Conservation (phyloP, 257 asterid genomes). For the Ilex aquifolium region DNA sequence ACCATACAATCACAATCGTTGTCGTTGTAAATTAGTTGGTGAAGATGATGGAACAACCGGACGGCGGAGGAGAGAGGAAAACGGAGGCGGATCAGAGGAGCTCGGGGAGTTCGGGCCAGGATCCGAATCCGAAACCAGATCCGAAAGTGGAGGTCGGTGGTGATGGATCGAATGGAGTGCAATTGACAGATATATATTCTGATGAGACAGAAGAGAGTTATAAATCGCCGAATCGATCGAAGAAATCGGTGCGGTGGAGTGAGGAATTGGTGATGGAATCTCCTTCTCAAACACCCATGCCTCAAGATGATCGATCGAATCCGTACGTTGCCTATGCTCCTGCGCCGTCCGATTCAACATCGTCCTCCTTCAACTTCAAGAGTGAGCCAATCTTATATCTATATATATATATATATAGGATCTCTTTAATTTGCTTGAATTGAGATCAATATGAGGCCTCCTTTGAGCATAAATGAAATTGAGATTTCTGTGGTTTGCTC, state of each 20-base stretch:
- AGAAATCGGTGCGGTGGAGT: conserved; percentile 18
- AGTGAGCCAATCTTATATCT: conserved; percentile 26
- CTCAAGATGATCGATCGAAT: conserved; percentile 47
- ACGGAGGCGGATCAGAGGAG: background rate
- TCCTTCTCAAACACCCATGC: conserved; percentile 39
- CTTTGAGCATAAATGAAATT: too few species aligned
- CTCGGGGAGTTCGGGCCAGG: background rate
- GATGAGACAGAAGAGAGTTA: background rate
- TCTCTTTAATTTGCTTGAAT: too few species aligned
- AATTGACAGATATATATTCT: background rate
- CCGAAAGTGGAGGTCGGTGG: background rate
- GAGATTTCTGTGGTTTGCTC: too few species aligned
- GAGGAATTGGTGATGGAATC: conserved; percentile 52
- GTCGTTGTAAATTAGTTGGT: background rate
- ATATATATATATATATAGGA: background rate
- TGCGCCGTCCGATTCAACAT: conserved; percentile 35
- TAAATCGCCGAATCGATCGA: background rate
- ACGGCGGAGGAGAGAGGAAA: background rate
- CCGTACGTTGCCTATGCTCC: conserved; percentile 62
- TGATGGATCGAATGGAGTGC: background rate
- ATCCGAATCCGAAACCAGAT: background rate
- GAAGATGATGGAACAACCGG: background rate
- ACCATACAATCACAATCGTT: too few species aligned
- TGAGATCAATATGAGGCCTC: too few species aligned
- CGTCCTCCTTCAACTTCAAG: conserved; percentile 60